Base-by-base conservation (phyloP, 2,329 filamentous ascomycete species). In the Coleophoma eucalyptorum region DNA sequence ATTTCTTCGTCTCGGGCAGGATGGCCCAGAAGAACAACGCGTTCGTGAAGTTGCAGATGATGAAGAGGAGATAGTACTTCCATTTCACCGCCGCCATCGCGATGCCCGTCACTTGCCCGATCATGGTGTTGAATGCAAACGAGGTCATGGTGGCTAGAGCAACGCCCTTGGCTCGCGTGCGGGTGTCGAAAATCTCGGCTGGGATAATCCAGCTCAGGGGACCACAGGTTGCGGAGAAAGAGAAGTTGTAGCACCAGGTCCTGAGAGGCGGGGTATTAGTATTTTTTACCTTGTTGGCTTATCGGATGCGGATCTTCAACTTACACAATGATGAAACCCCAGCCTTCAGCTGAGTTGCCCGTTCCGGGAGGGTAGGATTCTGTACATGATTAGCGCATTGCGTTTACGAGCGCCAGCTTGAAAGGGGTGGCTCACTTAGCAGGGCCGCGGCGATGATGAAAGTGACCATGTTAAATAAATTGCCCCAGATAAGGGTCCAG, bases 231-330 rank as follows among this genome's bases (percentile, higher is more conserved):
- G 78, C 77, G 3, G 78, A 85, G 74, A 90, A 91, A 38, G 77
- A 85, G 71, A 90, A 87, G 69, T 92, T 91, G 75, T 89, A 92
- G 2, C 89, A 65, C 88, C 88, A 92, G 1, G 87, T 92, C 52
- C 55, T 61, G 41, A n/a, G 73, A 54, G n/a, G 90, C 35, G 26
- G 16, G 35, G 35, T 38, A 6, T 38, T 11, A 38, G 35, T 38
- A 20, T 26, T 13, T 16, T 16, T 44, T 20, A 31, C 4, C 13
- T 26, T 45, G 43, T 47, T 18, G 32, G 13, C 31, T 16, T 48
- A 26, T 20, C 2, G 20, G 31, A 31, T n/a, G 26, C 26, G 26
- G 26, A 26, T 26, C 6, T 26, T 26, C 26, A 15, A 35, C 53
- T 52, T 54, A 59, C 60, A 83, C 78, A 50, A 80, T 74, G 54